A percentile compares a stretch with the other conserved stretches of the same genome.
These are phyloP conservation scores for Paramecium primaurelia DNA, from an alignment of 73 alveolate genomes.

Conservation along the genomic window DNA sequence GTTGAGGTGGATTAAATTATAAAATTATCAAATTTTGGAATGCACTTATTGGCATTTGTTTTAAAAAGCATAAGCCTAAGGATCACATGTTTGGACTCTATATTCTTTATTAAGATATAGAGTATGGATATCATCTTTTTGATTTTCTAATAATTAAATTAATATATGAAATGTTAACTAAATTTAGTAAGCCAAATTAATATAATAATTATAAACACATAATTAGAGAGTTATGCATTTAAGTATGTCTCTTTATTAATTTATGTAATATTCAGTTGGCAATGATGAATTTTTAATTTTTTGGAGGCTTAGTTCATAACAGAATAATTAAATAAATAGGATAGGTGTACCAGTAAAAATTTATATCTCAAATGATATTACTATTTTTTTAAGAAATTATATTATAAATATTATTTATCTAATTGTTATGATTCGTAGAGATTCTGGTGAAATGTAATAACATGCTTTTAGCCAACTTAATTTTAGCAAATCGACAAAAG, in stretches of 20 bases:
- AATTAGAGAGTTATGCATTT: slow-evolving; percentile 86
- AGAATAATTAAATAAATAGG: neutral
- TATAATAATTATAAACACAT: slow-evolving; percentile 96
- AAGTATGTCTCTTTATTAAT: slow-evolving; percentile 96
- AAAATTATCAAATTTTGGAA: slow-evolving; percentile 93
- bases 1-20: slow-evolving; percentile 98
- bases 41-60: slow-evolving; percentile 69
- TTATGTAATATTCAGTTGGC: slow-evolving; percentile 93
- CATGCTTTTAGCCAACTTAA: neutral
- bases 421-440: neutral
- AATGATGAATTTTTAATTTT: slow-evolving; percentile 99
- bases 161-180: slow-evolving; percentile 93
- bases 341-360: neutral
- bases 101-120: slow-evolving; percentile 76
- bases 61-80: slow-evolving; percentile 80
- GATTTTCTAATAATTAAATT: slow-evolving; percentile 91
- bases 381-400: neutral
- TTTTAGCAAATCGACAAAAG: neutral
- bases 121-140: slow-evolving; percentile 88
- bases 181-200: slow-evolving; percentile 73
- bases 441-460: neutral
- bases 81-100: slow-evolving; percentile 91
- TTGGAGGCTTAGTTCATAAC: slow-evolving; percentile 75
- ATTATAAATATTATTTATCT: neutral
- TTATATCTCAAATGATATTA: neutral